Conservation (phyloP, 129 eudicot genomes). For the Cynara cardunculus region DNA sequence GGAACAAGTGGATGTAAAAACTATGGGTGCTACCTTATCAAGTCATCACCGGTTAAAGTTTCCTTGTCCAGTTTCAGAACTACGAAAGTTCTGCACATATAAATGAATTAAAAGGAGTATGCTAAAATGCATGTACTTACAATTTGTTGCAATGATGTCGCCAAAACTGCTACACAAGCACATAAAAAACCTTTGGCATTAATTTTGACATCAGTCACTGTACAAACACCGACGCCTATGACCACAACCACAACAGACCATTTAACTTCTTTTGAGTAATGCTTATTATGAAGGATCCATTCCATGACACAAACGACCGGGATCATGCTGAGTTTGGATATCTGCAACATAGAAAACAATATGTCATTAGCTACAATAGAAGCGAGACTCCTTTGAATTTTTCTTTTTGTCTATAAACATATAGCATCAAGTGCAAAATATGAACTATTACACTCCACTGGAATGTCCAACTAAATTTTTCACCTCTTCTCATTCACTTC, state of each 20-base stretch:
- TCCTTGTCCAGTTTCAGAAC: background rate
- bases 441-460: background rate
- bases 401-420: background rate
- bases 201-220: constrained; percentile 83
- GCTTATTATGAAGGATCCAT: constrained; percentile 54
- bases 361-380: background rate
- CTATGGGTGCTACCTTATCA: too few species aligned
- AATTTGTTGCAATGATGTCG: constrained; percentile 83
- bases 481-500: background rate
- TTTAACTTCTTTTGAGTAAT: constrained; percentile 50
- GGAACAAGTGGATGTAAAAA: too few species aligned
- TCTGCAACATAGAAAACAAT: constrained; percentile 29
- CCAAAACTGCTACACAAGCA: constrained; percentile 71
- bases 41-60: too few species aligned
- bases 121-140: constrained; percentile 52
- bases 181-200: constrained; percentile 81
- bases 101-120: background rate
- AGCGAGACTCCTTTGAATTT: background rate
- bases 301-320: constrained; percentile 74
- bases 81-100: background rate
- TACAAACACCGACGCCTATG: constrained; percentile 92
- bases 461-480: background rate
- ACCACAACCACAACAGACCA: constrained; percentile 53
- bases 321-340: constrained; percentile 79
- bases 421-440: background rate